Evolutionary conservation across 805 yeast species (phyloP).

Genomic region (Deakozyma indianensis): DNA sequence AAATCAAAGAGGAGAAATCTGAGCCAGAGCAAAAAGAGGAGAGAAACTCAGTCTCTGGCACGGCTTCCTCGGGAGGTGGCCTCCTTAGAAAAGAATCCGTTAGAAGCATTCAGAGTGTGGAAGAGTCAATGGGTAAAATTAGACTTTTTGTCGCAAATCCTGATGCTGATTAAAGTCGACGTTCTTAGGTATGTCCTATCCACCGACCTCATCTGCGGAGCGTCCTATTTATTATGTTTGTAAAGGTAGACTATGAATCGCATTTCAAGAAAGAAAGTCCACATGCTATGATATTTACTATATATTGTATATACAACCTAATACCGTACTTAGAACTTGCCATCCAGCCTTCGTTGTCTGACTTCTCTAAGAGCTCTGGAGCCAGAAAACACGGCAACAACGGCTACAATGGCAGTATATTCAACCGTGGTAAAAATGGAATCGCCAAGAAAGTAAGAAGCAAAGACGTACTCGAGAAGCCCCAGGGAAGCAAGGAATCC

Average conservation of each 20-base stretch:
- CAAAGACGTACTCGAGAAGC: slow-evolving; percentile 36
- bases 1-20: slow-evolving; percentile 13
- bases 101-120: slow-evolving; percentile 15
- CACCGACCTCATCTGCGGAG: too few relatives aligned
- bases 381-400: slow-evolving; percentile 45
- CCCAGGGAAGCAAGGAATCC: slow-evolving; percentile 34
- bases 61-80: not conserved
- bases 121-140: slow-evolving; percentile 20
- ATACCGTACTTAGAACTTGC: slow-evolving; percentile 7
- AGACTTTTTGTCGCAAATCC: slow-evolving; percentile 26
- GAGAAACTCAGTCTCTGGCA: too few relatives aligned
- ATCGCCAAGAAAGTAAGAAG: slow-evolving; percentile 41
- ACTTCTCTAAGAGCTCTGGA: slow-evolving; percentile 46
- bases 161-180: slow-evolving; percentile 14
- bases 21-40: not conserved
- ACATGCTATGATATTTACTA: too few relatives aligned
- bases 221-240: too few relatives aligned
- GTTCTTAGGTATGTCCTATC: too few relatives aligned
- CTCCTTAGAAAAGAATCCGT: not conserved
- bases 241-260: too few relatives aligned
- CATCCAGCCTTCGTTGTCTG: slow-evolving; percentile 12
- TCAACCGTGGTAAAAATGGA: slow-evolving; percentile 44
- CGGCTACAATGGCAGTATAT: slow-evolving; percentile 31
- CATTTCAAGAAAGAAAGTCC: too few relatives aligned
- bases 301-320: too few relatives aligned